Percentiles rank a stretch among this genome's conserved stretches.
phyloP scores from a whole-genome alignment of 768 basidiomycete genomes.

The Arthromyces matolae region DNA sequence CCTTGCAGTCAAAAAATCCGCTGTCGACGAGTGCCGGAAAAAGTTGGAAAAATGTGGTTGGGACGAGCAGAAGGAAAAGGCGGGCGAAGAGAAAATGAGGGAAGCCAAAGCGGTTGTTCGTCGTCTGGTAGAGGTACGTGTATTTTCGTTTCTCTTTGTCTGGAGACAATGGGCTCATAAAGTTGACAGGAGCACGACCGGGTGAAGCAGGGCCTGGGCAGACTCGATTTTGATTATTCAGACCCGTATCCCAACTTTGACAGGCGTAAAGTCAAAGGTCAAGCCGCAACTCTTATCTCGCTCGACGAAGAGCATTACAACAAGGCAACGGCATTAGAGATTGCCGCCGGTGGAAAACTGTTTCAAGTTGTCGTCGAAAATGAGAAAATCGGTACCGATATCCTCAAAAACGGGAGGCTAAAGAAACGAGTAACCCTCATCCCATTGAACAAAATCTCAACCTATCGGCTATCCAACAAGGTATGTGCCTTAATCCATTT shows the following conservation, averaged over 20 bases:
- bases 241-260: slow-evolving; percentile 80
- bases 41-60: slow-evolving; percentile 64
- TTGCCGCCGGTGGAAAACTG: slow-evolving; percentile 83
- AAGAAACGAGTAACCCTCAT: slow-evolving; percentile 91
- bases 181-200: slow-evolving; percentile 57
- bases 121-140: slow-evolving; percentile 57
- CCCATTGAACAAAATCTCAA: slow-evolving; percentile 87
- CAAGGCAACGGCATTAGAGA: slow-evolving; percentile 88
- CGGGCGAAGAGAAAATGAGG: slow-evolving; percentile 46
- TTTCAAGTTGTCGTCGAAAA: slow-evolving; percentile 94
- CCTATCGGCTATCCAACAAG: slow-evolving; percentile 39
- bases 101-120: slow-evolving; percentile 53
- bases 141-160: slow-evolving; percentile 10
- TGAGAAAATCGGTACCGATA: slow-evolving; percentile 81
- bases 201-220: slow-evolving; percentile 60
- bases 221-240: slow-evolving; percentile 80
- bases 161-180: background rate
- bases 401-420: slow-evolving; percentile 70
- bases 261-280: slow-evolving; percentile 81
- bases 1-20: slow-evolving; percentile 53
- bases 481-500: slow-evolving; percentile 33
- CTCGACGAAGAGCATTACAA: slow-evolving; percentile 67
- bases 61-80: slow-evolving; percentile 71
- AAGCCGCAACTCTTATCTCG: slow-evolving; percentile 84
- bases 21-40: slow-evolving; percentile 53